phyloP scores from a whole-genome alignment of 1,284 basidiomycete genomes.

The Rhodotorula sp. region DNA sequence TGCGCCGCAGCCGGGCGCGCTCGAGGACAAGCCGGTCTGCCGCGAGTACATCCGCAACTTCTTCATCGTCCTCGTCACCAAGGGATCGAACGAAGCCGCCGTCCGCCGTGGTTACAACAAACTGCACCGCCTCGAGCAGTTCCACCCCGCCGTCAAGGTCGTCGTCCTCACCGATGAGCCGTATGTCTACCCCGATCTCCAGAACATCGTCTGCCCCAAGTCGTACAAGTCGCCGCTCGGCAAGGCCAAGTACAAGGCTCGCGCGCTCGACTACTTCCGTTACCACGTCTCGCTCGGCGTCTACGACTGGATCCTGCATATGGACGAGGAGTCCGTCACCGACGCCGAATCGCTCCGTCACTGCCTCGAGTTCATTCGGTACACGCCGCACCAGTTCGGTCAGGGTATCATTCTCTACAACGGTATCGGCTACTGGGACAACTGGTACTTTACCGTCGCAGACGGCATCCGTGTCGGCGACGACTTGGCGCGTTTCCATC shows the following conservation, averaged over 20 bases:
- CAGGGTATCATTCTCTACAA: conserved; percentile 54
- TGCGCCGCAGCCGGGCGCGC: conserved; percentile 44
- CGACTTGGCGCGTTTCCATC: conserved; percentile 52
- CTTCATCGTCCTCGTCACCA: conserved; percentile 51
- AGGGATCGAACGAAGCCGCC: conserved; percentile 51
- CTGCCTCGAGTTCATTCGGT: conserved; percentile 51
- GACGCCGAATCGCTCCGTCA: conserved; percentile 51
- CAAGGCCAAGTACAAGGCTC: conserved; percentile 53
- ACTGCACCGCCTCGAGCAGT: conserved; percentile 51
- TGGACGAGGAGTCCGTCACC: conserved; percentile 52
- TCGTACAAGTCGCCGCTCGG: conserved; percentile 50
- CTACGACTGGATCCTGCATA: conserved; percentile 51
- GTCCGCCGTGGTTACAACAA: conserved; percentile 51
- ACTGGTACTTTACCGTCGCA: conserved; percentile 53
- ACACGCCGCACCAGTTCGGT: conserved; percentile 52
- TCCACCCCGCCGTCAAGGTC: conserved; percentile 50
- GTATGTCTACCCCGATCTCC: conserved; percentile 51
- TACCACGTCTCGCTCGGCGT: conserved; percentile 50
- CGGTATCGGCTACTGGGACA: conserved; percentile 51
- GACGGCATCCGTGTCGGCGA: conserved; percentile 53
- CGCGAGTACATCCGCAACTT: conserved; percentile 51
- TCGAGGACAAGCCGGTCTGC: conserved; percentile 49
- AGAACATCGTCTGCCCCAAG: conserved; percentile 52
- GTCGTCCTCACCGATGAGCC: conserved; percentile 52
- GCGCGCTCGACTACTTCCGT: conserved; percentile 52